Percentiles rank a stretch among this genome's conserved stretches.
Conservation (phyloP, 306 rosid genomes). For the Trichosanthes truncata region DNA sequence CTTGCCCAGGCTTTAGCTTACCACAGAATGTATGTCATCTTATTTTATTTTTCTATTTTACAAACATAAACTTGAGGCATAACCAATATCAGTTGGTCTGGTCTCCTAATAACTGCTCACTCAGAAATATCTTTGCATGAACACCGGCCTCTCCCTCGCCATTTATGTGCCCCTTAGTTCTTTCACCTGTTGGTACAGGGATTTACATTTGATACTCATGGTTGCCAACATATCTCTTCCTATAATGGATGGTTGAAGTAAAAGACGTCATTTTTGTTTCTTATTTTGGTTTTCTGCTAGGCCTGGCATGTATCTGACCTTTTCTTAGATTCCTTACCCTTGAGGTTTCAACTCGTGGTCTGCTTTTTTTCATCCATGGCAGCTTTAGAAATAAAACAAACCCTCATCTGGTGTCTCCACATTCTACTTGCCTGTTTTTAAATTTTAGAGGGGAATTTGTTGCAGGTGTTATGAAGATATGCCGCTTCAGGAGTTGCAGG, state of each 20-base stretch:
- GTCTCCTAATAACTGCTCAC: background rate
- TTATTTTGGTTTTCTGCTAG: background rate
- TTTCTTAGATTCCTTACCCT: background rate
- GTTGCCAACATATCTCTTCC: background rate
- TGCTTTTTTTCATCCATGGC: background rate
- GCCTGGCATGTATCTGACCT: background rate
- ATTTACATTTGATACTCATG: background rate
- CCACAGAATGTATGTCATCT: slow-evolving; percentile 65
- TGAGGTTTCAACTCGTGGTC: background rate
- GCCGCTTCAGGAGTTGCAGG: slow-evolving; percentile 94
- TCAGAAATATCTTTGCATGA: background rate
- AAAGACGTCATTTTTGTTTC: background rate
- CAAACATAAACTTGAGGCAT: background rate
- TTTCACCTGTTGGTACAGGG: too few relatives aligned
- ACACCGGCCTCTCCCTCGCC: background rate
- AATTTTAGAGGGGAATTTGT: slow-evolving; percentile 2
- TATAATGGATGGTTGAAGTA: background rate
- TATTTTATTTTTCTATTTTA: background rate
- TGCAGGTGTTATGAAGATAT: slow-evolving; percentile 95
- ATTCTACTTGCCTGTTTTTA: background rate
- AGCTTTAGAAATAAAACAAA: background rate
- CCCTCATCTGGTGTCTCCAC: background rate
- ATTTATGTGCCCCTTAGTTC: background rate
- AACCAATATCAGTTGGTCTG: background rate
- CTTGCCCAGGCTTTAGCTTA: slow-evolving; percentile 93